A percentile compares a stretch with the other conserved stretches of the same genome.
These are phyloP conservation scores for Phytophthora agathidicida DNA, from an alignment of 352 stramenopile species.

Conservation along the genomic window DNA sequence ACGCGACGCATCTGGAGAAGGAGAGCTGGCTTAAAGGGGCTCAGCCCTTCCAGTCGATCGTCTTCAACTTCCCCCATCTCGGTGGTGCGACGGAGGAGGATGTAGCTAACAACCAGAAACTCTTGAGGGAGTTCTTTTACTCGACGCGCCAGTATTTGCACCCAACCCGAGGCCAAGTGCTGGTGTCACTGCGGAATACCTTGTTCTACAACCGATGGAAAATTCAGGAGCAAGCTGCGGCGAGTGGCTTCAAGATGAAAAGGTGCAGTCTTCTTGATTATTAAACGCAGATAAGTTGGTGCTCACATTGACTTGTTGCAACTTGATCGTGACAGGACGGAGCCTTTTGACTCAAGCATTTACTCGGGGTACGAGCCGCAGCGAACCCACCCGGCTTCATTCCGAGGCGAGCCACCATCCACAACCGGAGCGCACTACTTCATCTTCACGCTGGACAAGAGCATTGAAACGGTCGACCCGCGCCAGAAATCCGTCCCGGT, in stretches of 20 bases:
- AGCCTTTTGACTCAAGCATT: constrained; percentile 65
- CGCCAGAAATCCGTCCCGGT: constrained; percentile 6
- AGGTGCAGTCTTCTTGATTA: neutral
- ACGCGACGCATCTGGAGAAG: constrained; percentile 69
- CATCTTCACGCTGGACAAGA: constrained; percentile 61
- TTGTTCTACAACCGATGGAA: constrained; percentile 89
- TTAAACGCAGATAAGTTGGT: neutral
- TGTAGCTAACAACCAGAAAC: constrained; percentile 81
- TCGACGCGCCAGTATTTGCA: constrained; percentile 67
- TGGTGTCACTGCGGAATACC: constrained; percentile 79
- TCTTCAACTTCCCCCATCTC: constrained; percentile 90
- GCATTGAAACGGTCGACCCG: constrained; percentile 37
- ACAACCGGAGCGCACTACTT: constrained; percentile 72
- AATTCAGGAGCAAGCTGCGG: constrained; percentile 67
- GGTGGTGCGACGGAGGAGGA: constrained; percentile 83
- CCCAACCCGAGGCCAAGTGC: constrained; percentile 62
- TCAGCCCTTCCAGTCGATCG: constrained; percentile 66
- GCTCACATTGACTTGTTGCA: neutral
- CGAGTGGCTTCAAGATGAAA: constrained; percentile 59
- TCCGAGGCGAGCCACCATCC: constrained; percentile 75
- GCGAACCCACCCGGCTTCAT: constrained; percentile 75
- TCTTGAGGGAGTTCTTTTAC: constrained; percentile 81
- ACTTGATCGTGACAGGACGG: constrained; percentile 39
- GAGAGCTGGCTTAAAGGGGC: constrained; percentile 52
- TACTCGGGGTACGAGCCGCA: constrained; percentile 83